Evolutionary conservation across 768 basidiomycete genomes (phyloP), one percentile per base, ranked within the genome.

Genomic region (Boletus tylopilopsis): DNA sequence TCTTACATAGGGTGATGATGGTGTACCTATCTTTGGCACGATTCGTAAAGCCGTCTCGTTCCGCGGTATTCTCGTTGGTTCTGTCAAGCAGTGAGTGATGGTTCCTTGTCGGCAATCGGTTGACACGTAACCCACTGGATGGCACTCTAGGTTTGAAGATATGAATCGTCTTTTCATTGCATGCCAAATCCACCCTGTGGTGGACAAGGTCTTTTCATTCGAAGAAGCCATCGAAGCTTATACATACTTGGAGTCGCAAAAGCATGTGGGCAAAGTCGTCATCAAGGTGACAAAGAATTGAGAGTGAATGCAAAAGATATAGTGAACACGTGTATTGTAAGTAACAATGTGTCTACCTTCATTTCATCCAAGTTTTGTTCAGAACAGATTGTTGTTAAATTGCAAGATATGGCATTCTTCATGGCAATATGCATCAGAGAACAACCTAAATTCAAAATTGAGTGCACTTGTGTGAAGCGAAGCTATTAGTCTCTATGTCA

Each of bases 161-260:
- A 76, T 82, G 78, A 76, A 74, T 59, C 67, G 70, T 15, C 68
- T 80, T 11, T 69, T 83, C 36, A 56, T 59, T 12, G 73, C 76
- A 2, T 68, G 73, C 24, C 67, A 66, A 33, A 75, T 80, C 4
- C 71, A 64, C 18, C 82, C 82, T 1, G 69, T 79, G 19, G 63
- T 84, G 34, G 76, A 82, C 69, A 77, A 74, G 63, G 74, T 82
- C 0, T 85, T 84, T 68, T 47, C 68, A 11, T 85, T 82, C 57
- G 75, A 78, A 40, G 62, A 84, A n/a, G 68, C 74, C 6, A 63
- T 70, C 24, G 67, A 75, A 38, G 83, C 82, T 1, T 84, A 78
- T 60, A 65, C 68, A 38, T 73, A 82, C 58, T 68, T 82, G 47
- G 69, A 74, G 50, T 75, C 73, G 1, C 80, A 82, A 51, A 71